These are phyloP conservation scores for Plectranthus barbatus DNA, from an alignment of 257 asterid genomes.

Conservation along the genomic window DNA sequence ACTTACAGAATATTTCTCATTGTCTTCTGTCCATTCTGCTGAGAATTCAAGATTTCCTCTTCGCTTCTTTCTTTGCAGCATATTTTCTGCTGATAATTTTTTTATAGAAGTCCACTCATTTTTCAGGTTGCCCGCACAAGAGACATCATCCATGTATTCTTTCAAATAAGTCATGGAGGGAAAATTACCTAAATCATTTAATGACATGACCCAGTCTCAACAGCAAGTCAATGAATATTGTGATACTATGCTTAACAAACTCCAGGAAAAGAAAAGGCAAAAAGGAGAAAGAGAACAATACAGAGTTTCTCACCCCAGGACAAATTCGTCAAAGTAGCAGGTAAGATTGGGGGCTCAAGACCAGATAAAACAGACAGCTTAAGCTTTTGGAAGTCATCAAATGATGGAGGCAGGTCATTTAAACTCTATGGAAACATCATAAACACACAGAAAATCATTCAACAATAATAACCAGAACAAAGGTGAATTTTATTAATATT, in stretches of 20 bases:
- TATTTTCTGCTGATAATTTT: constrained; percentile 30
- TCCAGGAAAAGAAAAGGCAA: background rate
- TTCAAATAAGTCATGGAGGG: constrained; percentile 58
- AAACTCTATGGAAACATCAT: constrained; percentile 34
- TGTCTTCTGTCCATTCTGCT: constrained; percentile 17
- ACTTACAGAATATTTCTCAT: constrained; percentile 16
- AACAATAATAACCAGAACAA: background rate
- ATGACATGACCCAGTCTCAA: constrained; percentile 8
- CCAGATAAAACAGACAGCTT: constrained; percentile 43
- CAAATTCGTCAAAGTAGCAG: constrained; percentile 29
- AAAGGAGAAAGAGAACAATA: background rate
- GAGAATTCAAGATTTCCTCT: constrained; percentile 13
- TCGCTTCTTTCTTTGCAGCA: constrained; percentile 36
- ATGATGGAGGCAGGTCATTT: constrained; percentile 55
- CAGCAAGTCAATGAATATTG: background rate
- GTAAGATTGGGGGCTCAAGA: constrained; percentile 35
- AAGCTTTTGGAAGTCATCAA: constrained; percentile 50
- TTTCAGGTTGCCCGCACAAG: constrained; percentile 18
- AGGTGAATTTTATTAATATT: background rate
- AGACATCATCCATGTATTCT: constrained; percentile 27
- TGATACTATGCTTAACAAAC: background rate
- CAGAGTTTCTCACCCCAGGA: constrained; percentile 57
- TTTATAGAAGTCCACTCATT: constrained; percentile 38
- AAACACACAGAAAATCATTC: constrained; percentile 7
- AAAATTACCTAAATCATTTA: constrained; percentile 41